phyloP scores from a whole-genome alignment of 2,329 filamentous ascomycete species.

The Cercospora sojina region DNA sequence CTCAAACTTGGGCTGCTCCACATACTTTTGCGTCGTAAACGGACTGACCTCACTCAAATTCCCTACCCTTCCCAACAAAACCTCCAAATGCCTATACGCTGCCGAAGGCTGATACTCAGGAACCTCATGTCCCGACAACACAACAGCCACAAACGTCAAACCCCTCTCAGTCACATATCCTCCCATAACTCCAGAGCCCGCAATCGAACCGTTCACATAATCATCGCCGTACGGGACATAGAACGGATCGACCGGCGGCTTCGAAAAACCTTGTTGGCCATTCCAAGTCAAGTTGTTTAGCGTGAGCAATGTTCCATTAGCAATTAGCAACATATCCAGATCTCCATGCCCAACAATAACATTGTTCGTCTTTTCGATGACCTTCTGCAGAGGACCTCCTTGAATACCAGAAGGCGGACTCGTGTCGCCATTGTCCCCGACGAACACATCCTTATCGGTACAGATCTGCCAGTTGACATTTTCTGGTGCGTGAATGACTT shows the following conservation, averaged over 20 bases:
- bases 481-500: conserved; percentile 47
- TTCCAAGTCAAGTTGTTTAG: conserved; percentile 59
- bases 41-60: conserved; percentile 21
- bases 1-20: conserved; percentile 13
- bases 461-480: conserved; percentile 33
- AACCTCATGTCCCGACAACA: conserved; percentile 45
- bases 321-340: conserved; percentile 51
- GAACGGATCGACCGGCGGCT: conserved; percentile 43
- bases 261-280: conserved; percentile 49
- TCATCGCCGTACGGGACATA: conserved; percentile 49
- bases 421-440: conserved; percentile 20
- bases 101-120: conserved; percentile 47
- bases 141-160: conserved; percentile 47
- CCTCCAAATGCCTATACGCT: conserved; percentile 45
- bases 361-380: conserved; percentile 38
- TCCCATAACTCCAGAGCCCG: conserved; percentile 45
- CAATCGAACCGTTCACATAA: conserved; percentile 42
- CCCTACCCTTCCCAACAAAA: conserved; percentile 43
- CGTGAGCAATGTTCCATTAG: conserved; percentile 53
- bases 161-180: conserved; percentile 46
- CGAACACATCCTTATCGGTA: conserved; percentile 34
- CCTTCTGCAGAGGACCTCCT: conserved; percentile 21
- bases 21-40: conserved; percentile 20
- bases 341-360: conserved; percentile 39
- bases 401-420: conserved; percentile 27